A percentile compares a stretch with the other conserved stretches of the same genome.
These are phyloP conservation scores for Chlamydomonas sphaeroides DNA, from an alignment of 139 green algal genomes.

Conservation along the genomic window DNA sequence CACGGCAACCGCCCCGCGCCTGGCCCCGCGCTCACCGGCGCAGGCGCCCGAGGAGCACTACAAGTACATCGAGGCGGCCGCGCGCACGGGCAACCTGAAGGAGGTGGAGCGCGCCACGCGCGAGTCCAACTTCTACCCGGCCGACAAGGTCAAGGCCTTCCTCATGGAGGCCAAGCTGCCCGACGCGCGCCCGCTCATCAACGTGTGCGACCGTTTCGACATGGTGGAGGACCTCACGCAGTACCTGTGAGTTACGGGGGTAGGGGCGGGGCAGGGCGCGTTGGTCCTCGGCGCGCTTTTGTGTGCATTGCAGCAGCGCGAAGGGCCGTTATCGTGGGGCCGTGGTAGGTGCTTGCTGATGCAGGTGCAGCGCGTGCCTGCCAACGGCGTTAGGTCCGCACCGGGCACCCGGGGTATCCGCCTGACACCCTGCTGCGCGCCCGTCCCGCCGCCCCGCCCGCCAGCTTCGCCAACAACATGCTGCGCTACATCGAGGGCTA, in stretches of 20 bases:
- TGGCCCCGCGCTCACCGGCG: not conserved
- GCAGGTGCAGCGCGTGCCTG: too few relatives aligned
- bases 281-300: too few relatives aligned
- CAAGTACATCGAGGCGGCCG: slow-evolving; percentile 99
- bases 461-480: slow-evolving; percentile 63
- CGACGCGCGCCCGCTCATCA: slow-evolving; percentile 98
- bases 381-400: too few relatives aligned
- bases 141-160: slow-evolving; percentile 91
- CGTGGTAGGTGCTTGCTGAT: too few relatives aligned
- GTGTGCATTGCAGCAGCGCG: too few relatives aligned
- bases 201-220: slow-evolving; percentile 97
- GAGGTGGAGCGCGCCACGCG: slow-evolving; percentile 98
- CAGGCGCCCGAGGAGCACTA: slow-evolving; percentile 96
- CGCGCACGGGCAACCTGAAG: slow-evolving; percentile 67
- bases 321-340: too few relatives aligned
- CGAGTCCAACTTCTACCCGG: slow-evolving; percentile 90
- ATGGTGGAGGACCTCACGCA: slow-evolving; percentile 96
- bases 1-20: too few relatives aligned
- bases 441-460: too few relatives aligned
- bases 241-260: slow-evolving; percentile 86
- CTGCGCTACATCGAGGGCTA: slow-evolving; percentile 99
- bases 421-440: too few relatives aligned
- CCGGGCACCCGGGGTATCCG: too few relatives aligned
- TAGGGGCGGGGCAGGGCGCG: too few relatives aligned
- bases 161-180: slow-evolving; percentile 99